Base-by-base conservation (phyloP, 139 green algal species). In the Chlamydomonas eustigma region DNA sequence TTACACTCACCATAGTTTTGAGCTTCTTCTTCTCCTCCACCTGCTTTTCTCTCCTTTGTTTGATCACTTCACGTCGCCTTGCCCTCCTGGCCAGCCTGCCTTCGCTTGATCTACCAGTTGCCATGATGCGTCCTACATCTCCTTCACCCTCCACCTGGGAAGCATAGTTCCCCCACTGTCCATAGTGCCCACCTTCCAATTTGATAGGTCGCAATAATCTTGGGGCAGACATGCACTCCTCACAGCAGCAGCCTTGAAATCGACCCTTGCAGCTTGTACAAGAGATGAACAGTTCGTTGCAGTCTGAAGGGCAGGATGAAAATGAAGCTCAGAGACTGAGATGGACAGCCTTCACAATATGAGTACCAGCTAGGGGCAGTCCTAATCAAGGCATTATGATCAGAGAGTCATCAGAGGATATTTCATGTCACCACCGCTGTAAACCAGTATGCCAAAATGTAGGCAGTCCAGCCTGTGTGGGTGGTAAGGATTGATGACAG, bases 261-360 rank as follows among this genome's bases (percentile, higher is more conserved):
- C 51, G 52, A 33, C 75, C 66, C 85, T 90, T 88, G 88, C 92
- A 95, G 2, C 64, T 34, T 2, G 74, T 22, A 78, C 93, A 98
- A 1, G 91, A 86, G 18, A 98, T 81, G 76, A 97, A 97, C 34
- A 97, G 92, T 76, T 91, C 86, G 83, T 70, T 70, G 58, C 58
- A 70, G 18, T 70, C 58, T 70, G 58, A 24, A 28, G 25, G 18
- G 44, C n/a, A n/a, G n/a, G n/a, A n/a, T n/a, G n/a, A n/a, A n/a
- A n/a, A n/a, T n/a, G n/a, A n/a, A n/a, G n/a, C n/a, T n/a, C n/a
- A n/a, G n/a, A n/a, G n/a, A n/a, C n/a, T n/a, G 44, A 58, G 44
- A 58, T 28, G 44, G 18, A 58, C 12, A 58, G 44, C 44, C 12
- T 12, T 18, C 44, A 58, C 12, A 58, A 58, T 18, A 12, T 58